Evolutionary conservation across 176 grass and related monocot genomes (phyloP).

Genomic region (Pontederia paniculata): DNA sequence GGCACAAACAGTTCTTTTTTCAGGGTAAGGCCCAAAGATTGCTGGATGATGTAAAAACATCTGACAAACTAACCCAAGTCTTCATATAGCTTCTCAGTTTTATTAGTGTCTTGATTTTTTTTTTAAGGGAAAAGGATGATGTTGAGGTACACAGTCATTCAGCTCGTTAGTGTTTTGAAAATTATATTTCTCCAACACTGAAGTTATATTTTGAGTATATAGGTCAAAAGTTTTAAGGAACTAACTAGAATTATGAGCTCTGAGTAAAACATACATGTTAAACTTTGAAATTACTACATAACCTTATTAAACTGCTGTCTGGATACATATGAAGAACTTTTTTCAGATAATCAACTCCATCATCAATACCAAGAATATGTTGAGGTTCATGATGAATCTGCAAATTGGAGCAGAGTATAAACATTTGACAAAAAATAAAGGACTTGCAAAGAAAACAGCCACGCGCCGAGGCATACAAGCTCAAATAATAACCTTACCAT

Average conservation of each 20-base stretch:
- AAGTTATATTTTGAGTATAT: too few relatives aligned
- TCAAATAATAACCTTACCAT: slow-evolving; percentile 41
- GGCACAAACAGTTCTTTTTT: background rate
- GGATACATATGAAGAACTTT: slow-evolving; percentile 91
- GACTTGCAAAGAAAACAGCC: slow-evolving; percentile 3
- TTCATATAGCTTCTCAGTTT: too few relatives aligned
- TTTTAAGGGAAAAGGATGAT: too few relatives aligned
- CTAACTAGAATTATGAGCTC: background rate
- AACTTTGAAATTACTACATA: slow-evolving; percentile 16
- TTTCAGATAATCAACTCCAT: slow-evolving; percentile 60
- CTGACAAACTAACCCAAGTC: too few relatives aligned
- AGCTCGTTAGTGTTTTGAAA: too few relatives aligned
- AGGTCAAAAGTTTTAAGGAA: background rate
- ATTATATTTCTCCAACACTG: too few relatives aligned
- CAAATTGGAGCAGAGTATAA: slow-evolving; percentile 1
- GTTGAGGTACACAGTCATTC: too few relatives aligned
- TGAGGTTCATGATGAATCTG: slow-evolving; percentile 40
- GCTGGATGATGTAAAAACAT: background rate
- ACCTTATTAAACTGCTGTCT: slow-evolving; percentile 74
- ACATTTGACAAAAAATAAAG: slow-evolving; percentile 5
- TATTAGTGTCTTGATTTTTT: too few relatives aligned
- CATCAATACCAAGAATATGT: slow-evolving; percentile 36
- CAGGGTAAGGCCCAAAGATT: too few relatives aligned
- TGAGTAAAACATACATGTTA: background rate
- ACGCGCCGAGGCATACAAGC: slow-evolving; percentile 7